Conservation (phyloP, 2,329 filamentous ascomycete genomes). For the Karstenula rhodostoma region DNA sequence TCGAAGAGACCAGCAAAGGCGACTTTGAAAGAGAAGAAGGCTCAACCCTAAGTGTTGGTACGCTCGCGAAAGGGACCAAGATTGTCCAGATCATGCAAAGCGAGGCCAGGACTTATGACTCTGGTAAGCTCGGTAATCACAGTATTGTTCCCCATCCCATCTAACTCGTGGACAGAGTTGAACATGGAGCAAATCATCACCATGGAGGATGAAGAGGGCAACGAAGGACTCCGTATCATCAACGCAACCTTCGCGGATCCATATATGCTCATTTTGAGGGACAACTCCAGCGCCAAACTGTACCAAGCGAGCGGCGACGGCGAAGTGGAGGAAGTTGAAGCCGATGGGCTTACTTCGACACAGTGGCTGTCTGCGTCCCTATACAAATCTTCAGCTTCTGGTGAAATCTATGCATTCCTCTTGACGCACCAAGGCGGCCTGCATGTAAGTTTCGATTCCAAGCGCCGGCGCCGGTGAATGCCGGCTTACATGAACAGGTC, state of each 20-base stretch:
- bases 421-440: constrained; percentile 78
- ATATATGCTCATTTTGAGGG: constrained; percentile 81
- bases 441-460: constrained; percentile 64
- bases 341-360: constrained; percentile 65
- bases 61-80: constrained; percentile 79
- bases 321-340: constrained; percentile 83
- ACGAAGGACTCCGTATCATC: constrained; percentile 78
- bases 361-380: constrained; percentile 87
- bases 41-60: constrained; percentile 83
- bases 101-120: constrained; percentile 90
- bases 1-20: constrained; percentile 79
- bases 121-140: constrained; percentile 65
- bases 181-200: constrained; percentile 90
- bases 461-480: neutral
- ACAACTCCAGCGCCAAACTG: constrained; percentile 82
- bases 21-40: constrained; percentile 94
- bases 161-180: constrained; percentile 66
- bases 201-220: constrained; percentile 83
- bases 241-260: constrained; percentile 87
- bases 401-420: constrained; percentile 76
- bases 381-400: constrained; percentile 70
- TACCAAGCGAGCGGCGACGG: constrained; percentile 81
- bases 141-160: neutral
- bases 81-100: constrained; percentile 88
- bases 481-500: constrained; percentile 59